A percentile compares a stretch with the other conserved stretches of the same genome.
Evolutionary conservation across 2,329 filamentous ascomycete genomes (phyloP).

Genomic region (Trichoderma sp.): DNA sequence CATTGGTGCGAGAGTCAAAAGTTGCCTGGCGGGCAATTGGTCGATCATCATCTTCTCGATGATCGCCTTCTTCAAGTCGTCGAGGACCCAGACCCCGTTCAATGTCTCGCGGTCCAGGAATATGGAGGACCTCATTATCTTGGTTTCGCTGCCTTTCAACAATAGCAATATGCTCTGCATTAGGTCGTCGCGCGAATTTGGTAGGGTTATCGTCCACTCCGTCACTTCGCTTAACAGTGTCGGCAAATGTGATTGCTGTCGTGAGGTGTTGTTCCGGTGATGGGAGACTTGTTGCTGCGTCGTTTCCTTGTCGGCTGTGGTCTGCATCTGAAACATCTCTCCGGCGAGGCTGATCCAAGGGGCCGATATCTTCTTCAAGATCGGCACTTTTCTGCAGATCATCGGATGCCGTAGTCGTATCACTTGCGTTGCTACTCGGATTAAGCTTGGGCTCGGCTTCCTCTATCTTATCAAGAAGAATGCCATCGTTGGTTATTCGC

Average conservation of each 20-base stretch:
- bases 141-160: constrained; percentile 80
- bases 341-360: constrained; percentile 22
- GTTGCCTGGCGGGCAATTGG: constrained; percentile 35
- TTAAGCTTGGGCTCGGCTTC: constrained; percentile 37
- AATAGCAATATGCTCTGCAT: constrained; percentile 86
- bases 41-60: constrained; percentile 44
- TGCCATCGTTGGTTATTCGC: constrained; percentile 65
- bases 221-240: constrained; percentile 65
- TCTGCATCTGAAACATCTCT: neutral
- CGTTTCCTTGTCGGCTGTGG: too few relatives aligned
- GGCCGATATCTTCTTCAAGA: constrained; percentile 13
- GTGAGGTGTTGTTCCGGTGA: neutral
- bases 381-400: constrained; percentile 34
- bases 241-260: constrained; percentile 66
- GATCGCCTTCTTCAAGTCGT: constrained; percentile 50
- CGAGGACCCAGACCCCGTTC: constrained; percentile 78
- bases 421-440: constrained; percentile 45
- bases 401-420: constrained; percentile 40
- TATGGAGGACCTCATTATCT: constrained; percentile 76
- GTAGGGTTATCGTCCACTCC: constrained; percentile 53
- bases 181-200: constrained; percentile 54
- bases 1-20: constrained; percentile 36
- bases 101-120: constrained; percentile 88
- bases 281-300: neutral
- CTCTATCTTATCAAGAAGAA: constrained; percentile 50